Base-by-base conservation (phyloP, 2,329 filamentous ascomycete genomes). In the Hymenoscyphus occultus region DNA sequence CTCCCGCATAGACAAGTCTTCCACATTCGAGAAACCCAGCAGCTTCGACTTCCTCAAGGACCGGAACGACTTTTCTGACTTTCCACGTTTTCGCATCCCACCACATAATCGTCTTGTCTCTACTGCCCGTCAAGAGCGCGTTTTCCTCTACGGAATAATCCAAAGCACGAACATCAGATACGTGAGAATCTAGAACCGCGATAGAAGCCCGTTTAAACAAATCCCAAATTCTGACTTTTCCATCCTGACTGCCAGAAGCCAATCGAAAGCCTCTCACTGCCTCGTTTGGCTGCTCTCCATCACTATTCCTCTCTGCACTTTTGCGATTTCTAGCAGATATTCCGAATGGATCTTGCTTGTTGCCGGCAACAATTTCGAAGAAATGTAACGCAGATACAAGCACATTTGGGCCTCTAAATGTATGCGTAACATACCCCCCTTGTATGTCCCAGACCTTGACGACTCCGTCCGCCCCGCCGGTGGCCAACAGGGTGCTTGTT, bases 371-470 rank as follows among this genome's bases (percentile, higher is more conserved):
- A 16, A 91, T 82, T 74, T 96, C 90, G 76, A 98, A 99, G 78
- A 99, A 98, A 72, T 90, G 89, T 19, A 99, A 82, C 0, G 95
- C 92, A 13, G 95, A 97, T 4, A 99, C 86, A 28, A 99, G 84
- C 10, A 95, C 93, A 66, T 93, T 93, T 64, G 96, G 94, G 1
- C 93, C 93, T 71, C 94, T 90, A 77, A 99, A 96, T 0, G 92
- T 97, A 78, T 99, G 95, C 35, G 96, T 99, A 39, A 93, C 88
- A 77, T 91, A 98, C 28, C 95, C 95, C 56, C 89, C 92, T 60
- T 84, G 83, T 66, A 99, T 92, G 78, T 99, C 95, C 94, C 94
- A 99, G 61, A 99, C 89, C 77, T 99, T 99, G 72, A 98, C 91
- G 0, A 90, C 86, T 31, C 95, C 95, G 75, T 99, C 95, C 3